A percentile compares a stretch with the other conserved stretches of the same genome.
Evolutionary conservation across 495 filamentous ascomycete genomes (phyloP).

Genomic region (Aspergillus haitiensis): DNA sequence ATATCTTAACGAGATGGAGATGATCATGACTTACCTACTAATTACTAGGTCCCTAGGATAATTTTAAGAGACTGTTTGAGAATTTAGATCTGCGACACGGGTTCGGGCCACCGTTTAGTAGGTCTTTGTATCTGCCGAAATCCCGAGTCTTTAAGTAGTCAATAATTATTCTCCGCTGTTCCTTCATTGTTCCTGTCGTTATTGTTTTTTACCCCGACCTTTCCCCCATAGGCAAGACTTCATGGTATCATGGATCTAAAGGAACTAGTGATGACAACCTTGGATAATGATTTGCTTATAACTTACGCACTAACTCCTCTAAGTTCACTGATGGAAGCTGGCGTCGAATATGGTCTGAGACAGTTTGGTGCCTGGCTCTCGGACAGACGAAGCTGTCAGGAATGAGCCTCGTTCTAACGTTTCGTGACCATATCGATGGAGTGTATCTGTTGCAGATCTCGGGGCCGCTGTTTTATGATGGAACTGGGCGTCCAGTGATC

Average conservation of each 20-base stretch:
- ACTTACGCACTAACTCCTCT: not conserved
- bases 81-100: not conserved
- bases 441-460: slow-evolving; percentile 15
- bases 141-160: no score
- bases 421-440: not conserved
- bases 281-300: no score
- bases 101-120: not conserved
- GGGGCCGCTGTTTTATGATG: slow-evolving; percentile 14
- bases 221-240: no score
- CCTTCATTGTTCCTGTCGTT: not conserved
- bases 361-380: not conserved
- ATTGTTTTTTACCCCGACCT: not conserved
- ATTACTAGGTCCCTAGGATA: no score
- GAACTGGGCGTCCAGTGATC: slow-evolving; percentile 2
- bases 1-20: not conserved
- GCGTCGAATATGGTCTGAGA: not conserved
- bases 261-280: no score
- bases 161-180: not conserved
- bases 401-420: slow-evolving; percentile 2
- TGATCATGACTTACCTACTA: no score
- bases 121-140: not conserved
- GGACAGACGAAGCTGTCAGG: not conserved
- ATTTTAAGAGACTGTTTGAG: not conserved
- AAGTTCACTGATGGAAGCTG: not conserved
- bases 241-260: no score